Conservation (phyloP, 83 land plant species). For the Thuja plicata region DNA sequence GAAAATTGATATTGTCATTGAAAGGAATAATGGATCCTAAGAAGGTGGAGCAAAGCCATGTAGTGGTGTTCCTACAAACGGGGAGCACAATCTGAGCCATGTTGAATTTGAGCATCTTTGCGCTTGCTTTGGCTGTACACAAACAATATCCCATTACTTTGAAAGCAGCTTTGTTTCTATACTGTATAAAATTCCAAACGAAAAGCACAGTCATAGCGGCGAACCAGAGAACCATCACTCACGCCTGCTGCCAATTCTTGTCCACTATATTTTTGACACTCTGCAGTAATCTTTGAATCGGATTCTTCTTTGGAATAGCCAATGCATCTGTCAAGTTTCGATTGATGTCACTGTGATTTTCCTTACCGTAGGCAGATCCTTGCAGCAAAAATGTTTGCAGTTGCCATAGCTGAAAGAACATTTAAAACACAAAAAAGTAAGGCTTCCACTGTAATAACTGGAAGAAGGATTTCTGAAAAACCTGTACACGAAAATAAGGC, state of each 20-base stretch:
- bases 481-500: no score
- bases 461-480: no score
- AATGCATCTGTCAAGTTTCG: constrained; percentile 40
- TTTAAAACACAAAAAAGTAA: not conserved
- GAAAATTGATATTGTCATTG: constrained; percentile 66
- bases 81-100: constrained; percentile 86
- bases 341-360: constrained; percentile 22
- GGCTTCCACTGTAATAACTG: no score
- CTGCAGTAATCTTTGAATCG: constrained; percentile 21
- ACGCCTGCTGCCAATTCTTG: constrained; percentile 77
- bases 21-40: constrained; percentile 52
- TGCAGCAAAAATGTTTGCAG: constrained; percentile 65
- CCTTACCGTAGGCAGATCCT: constrained; percentile 28
- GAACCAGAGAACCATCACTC: constrained; percentile 73
- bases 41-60: constrained; percentile 65
- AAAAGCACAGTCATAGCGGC: constrained; percentile 55
- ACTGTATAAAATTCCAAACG: constrained; percentile 75
- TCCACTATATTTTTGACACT: constrained; percentile 39
- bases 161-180: constrained; percentile 45
- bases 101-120: constrained; percentile 82
- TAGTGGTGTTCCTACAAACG: no score
- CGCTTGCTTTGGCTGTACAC: constrained; percentile 73
- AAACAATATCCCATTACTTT: constrained; percentile 79
- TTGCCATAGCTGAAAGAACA: constrained; percentile 45
- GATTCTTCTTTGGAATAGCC: constrained; percentile 39